Evolutionary conservation across 2,329 filamentous ascomycete genomes (phyloP).

Genomic region (Epichloe aotearoae): DNA sequence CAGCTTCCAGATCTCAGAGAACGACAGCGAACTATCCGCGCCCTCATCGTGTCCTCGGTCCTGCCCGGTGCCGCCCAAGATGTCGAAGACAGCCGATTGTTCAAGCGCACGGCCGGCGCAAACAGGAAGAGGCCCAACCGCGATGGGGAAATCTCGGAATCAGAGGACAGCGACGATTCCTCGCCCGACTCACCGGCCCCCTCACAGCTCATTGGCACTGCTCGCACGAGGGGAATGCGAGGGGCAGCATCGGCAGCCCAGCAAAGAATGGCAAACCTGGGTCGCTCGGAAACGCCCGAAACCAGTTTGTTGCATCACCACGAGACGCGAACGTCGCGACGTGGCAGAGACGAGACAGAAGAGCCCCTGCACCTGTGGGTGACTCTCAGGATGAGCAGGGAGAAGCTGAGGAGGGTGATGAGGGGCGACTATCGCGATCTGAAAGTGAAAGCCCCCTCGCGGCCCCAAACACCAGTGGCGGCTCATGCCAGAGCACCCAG

Average conservation of each 20-base stretch:
- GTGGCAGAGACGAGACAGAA: constrained; percentile 65
- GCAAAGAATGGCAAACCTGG: constrained; percentile 70
- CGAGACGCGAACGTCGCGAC: constrained; percentile 57
- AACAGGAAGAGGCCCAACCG: constrained; percentile 39
- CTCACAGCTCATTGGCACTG: constrained; percentile 61
- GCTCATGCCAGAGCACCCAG: constrained; percentile 20
- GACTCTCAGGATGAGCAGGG: constrained; percentile 58
- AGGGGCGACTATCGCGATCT: constrained; percentile 36
- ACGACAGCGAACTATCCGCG: constrained; percentile 82
- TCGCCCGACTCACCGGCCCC: constrained; percentile 73
- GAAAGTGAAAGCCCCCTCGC: constrained; percentile 20
- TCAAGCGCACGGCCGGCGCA: constrained; percentile 58
- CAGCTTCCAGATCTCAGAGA: constrained; percentile 94
- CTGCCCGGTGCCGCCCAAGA: constrained; percentile 72
- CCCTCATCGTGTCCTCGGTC: constrained; percentile 81
- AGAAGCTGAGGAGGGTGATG: constrained; percentile 56
- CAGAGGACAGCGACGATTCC: constrained; percentile 84
- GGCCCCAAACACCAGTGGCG: constrained; percentile 21
- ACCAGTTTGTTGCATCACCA: constrained; percentile 47
- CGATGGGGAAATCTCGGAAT: constrained; percentile 69
- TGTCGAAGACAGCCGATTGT: constrained; percentile 75
- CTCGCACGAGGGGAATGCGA: constrained; percentile 76
- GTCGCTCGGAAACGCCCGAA: constrained; percentile 84
- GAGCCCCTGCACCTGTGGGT: constrained; percentile 59
- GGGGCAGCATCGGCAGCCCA: constrained; percentile 79